Evolutionary conservation across 1,284 basidiomycete species (phyloP), one percentile per base, ranked within the genome.

Genomic region (Flammula alnicola): DNA sequence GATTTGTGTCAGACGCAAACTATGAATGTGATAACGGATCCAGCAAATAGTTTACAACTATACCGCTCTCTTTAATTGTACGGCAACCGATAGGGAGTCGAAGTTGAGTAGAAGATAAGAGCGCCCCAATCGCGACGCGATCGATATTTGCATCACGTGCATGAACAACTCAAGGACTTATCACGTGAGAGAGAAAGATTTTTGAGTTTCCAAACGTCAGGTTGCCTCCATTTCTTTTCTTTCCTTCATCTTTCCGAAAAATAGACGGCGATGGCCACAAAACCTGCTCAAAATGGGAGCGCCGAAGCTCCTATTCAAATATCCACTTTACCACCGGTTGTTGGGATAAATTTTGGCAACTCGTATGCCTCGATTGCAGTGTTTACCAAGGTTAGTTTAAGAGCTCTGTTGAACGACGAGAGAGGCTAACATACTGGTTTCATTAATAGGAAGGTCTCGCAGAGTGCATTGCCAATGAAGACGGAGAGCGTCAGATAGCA

Each of bases 301-400:
- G 63, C 60, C 3, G 60, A 66, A 31, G 51, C 63, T 12, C 54
- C 52, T 25, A 29, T 38, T 9, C 43, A 46, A 53, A 54, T 61
- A 6, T 61, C 64, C 0, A 58, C 67, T 5, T 61, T 79, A 1
- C 81, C 81, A 3, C 75, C 83, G 0, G 80, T 91, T 41, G 81
- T 99, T 48, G 96, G 96, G 48, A 94, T 99, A 77, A 98, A 98
- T 79, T 91, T 98, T 72, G 97, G 97, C 35, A 95, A 97, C 73
- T 89, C 93, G 30, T 98, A 91, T 71, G 91, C 93, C 25, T 95
- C 93, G 38, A 96, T 99, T 62, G 93, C 95, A 17, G 90, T 98
- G 52, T 90, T 98, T 65, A 95, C 93, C 67, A 98, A 98, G 79
- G 93, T 92, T 6, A 14, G 46, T 44, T 27, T 9, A 37, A 36